These are phyloP conservation scores for Alternaria arbusti DNA, from an alignment of 2,329 filamentous ascomycete genomes.

Conservation along the genomic window DNA sequence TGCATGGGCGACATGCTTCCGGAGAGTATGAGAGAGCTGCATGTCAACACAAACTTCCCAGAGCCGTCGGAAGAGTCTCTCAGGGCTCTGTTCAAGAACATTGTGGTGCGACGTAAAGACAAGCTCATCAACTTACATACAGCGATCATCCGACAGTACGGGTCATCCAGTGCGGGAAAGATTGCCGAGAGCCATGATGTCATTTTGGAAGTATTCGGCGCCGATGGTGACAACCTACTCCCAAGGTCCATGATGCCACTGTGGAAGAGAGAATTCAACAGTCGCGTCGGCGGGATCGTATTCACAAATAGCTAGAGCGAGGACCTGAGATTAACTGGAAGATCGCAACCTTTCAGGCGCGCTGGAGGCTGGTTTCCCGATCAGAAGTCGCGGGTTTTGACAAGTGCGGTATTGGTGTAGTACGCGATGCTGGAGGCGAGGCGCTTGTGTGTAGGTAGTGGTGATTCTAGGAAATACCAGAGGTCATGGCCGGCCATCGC, in stretches of 20 bases:
- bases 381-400: background rate
- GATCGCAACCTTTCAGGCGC: background rate
- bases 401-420: background rate
- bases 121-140: constrained; percentile 25
- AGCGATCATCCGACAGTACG: constrained; percentile 37
- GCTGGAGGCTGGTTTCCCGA: accelerated
- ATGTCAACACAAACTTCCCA: constrained; percentile 41
- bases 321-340: background rate
- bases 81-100: constrained; percentile 38
- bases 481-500: background rate
- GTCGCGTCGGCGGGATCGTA: constrained; percentile 30
- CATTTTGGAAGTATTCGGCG: constrained; percentile 32
- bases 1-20: constrained; percentile 46
- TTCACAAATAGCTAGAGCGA: background rate
- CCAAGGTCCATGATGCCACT: constrained; percentile 38
- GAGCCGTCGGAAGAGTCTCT: constrained; percentile 29
- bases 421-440: background rate
- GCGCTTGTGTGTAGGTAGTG: background rate
- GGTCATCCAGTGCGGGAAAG: constrained; percentile 17
- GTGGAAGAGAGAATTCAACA: constrained; percentile 42
- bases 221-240: constrained; percentile 10
- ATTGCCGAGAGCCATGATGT: constrained; percentile 24
- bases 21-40: constrained; percentile 31
- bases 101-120: constrained; percentile 27
- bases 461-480: background rate